Base-by-base conservation (phyloP, 176 grass and related monocot genomes). In the Musa beccarii region DNA sequence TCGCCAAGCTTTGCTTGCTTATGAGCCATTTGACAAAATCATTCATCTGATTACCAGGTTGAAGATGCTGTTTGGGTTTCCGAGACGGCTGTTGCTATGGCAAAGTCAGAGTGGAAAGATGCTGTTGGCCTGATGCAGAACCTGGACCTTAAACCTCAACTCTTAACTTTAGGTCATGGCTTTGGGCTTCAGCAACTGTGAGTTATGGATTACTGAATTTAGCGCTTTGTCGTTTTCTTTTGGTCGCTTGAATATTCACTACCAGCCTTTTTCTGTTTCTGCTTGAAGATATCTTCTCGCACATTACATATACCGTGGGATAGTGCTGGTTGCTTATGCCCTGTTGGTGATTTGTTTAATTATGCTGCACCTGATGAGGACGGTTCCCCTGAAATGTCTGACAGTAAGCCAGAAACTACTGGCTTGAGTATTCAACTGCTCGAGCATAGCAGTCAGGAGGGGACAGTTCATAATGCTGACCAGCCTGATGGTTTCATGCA, bases 261-360 rank as follows among this genome's bases (percentile, higher is more conserved):
- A 15, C 14, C 25, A 69, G 34, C 21, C 34, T 11, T 34, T 82
- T 80, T 25, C 22, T 62, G 22, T 81, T 54, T 66, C 20, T 50
- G 75, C 57, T 49, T 77, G 63, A 80, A 98, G 90, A 81, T 93
- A 59, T 98, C 88, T 62, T 98, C 95, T 75, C 81, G 95, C 24
- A 91, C 95, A 72, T 91, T 98, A 56, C 90, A 98, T 89, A 78
- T 98, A 87, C 53, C 88, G 67, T 93, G 95, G 95, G 95, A 98
- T 80, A 84, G 80, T 83, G 95, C 95, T 75, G 86, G 90, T 72
- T 93, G 95, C 78, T 75, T 98, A 75, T 98, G 94, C 67, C 95
- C 88, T 73, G 68, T 98, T 66, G 90, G 90, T 75, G 95, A 98
- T 83, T 91, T 98, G 75, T 98, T 98, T 53, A 94, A 98, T 85